Evolutionary conservation across 2,329 filamentous ascomycete genomes (phyloP).

Genomic region (Byssothecium circinans): DNA sequence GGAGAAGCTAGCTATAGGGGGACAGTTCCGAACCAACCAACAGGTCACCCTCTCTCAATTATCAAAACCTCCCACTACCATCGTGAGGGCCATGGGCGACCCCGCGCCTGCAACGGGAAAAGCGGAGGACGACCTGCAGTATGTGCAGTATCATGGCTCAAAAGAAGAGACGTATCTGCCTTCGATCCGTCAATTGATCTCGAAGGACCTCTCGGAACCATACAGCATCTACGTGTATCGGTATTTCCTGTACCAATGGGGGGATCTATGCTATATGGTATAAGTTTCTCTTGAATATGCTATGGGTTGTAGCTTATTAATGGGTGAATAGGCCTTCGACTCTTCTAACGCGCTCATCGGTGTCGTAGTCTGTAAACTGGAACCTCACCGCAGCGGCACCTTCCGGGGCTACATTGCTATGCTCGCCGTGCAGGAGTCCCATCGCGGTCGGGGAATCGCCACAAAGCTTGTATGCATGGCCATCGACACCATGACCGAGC

Average conservation of each 20-base stretch:
- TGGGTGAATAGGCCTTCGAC: slow-evolving; percentile 33
- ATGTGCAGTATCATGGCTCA: slow-evolving; percentile 61
- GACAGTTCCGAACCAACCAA: slow-evolving; percentile 3
- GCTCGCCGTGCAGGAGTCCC: slow-evolving; percentile 83
- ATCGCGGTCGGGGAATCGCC: slow-evolving; percentile 81
- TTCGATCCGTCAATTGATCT: slow-evolving; percentile 88
- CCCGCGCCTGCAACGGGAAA: slow-evolving; percentile 5
- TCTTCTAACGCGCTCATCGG: slow-evolving; percentile 67
- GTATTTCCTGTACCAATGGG: slow-evolving; percentile 98
- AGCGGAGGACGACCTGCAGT: slow-evolving; percentile 49
- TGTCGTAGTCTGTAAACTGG: slow-evolving; percentile 92
- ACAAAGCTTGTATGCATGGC: slow-evolving; percentile 86
- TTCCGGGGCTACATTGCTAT: slow-evolving; percentile 96
- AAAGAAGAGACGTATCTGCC: slow-evolving; percentile 72
- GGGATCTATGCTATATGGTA: slow-evolving; percentile 95
- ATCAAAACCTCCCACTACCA: neutral
- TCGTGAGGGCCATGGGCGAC: slow-evolving; percentile 16
- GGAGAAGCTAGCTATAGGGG: neutral
- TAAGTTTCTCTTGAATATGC: no score
- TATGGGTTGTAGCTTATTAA: no score
- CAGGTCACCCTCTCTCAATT: neutral
- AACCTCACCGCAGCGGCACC: slow-evolving; percentile 83
- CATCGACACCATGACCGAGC: slow-evolving; percentile 84
- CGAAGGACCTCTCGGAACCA: slow-evolving; percentile 93
- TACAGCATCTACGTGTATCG: slow-evolving; percentile 99